Evolutionary conservation across 2,329 filamentous ascomycete genomes (phyloP), one percentile per base, ranked within the genome.

Genomic region (Verticillium longisporum): DNA sequence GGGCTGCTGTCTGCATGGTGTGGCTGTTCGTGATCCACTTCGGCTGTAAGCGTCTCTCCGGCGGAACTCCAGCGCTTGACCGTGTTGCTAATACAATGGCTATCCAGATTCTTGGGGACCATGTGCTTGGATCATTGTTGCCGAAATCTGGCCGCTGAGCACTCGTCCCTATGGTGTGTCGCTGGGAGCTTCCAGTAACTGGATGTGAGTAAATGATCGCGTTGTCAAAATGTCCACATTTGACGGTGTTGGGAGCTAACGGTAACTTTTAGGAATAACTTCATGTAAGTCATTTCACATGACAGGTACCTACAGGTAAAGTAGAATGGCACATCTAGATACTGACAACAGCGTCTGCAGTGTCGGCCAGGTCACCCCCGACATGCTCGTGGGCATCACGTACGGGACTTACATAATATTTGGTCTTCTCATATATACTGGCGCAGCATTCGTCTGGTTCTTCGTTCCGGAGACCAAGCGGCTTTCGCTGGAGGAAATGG

Each of bases 11-110:
- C 2, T 75, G 70, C 59, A 88, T 90, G 83, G 85, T 90, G 9
- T 92, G 89, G 88, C 78, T 92, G 0, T 92, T 90, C 65, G 85
- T 90, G 33, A 77, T 90, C 34, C 83, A 89, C 72, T 92, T 92
- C 68, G 90, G 87, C 34, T 91, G 54, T 55, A n/a, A 32, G 54
- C n/a, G 3, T 33, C 4, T 3, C 13, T 15, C 18, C 13, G 6
- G n/a, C 10, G 18, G 6, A 10, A 18, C 4, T 1, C 1, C 10
- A 11, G 18, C 13, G 3, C 3, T 53, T 4, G 7, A 13, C 7
- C 5, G 21, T 61, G 33, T 55, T 10, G 59, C 57, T 60, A 3
- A 61, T 41, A 1, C 7, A 4, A 6, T 2, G 6, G 7, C 36
- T 89, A 13, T 10, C 9, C 34, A 90, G 70, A 53, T 13, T 86